phyloP scores from a whole-genome alignment of 192 early-diverging fungal species.

The Linnemannia hyalina region DNA sequence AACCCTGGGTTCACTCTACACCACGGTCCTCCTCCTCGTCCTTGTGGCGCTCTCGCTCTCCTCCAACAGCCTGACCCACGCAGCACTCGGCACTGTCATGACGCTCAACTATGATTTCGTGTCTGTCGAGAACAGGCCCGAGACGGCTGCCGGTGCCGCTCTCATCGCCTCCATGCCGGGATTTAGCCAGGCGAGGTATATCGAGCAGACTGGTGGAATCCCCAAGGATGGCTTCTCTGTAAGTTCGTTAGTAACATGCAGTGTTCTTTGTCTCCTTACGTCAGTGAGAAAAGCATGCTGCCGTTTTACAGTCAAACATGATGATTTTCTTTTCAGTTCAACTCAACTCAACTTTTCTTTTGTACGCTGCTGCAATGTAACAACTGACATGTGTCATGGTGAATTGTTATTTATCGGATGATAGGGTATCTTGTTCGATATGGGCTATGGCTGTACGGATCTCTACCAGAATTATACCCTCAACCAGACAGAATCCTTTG shows the following conservation, averaged over 20 bases:
- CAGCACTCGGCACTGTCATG: constrained; percentile 3
- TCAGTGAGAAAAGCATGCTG: neutral
- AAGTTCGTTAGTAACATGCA: neutral
- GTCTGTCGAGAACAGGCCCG: constrained; percentile 5
- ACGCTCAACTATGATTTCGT: constrained; percentile 31
- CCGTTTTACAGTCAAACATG: neutral
- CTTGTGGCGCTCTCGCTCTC: constrained; percentile 24
- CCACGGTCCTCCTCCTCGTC: neutral
- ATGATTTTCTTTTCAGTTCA: neutral
- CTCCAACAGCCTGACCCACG: neutral
- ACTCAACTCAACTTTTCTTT: neutral
- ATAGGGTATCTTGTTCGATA: constrained; percentile 39
- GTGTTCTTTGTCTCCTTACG: neutral
- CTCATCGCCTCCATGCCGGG: neutral
- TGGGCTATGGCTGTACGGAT: constrained; percentile 40
- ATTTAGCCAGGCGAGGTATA: neutral
- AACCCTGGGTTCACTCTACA: neutral
- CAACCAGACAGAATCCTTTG: constrained; percentile 16
- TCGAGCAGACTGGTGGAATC: neutral
- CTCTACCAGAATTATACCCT: constrained; percentile 29
- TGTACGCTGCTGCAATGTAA: neutral
- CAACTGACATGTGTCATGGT: neutral
- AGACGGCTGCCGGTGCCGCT: neutral
- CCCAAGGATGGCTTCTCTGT: constrained; percentile 35
- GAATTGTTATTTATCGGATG: neutral